phyloP scores from a whole-genome alignment of 2,329 filamentous ascomycete genomes.

The Diatrype stigma region DNA sequence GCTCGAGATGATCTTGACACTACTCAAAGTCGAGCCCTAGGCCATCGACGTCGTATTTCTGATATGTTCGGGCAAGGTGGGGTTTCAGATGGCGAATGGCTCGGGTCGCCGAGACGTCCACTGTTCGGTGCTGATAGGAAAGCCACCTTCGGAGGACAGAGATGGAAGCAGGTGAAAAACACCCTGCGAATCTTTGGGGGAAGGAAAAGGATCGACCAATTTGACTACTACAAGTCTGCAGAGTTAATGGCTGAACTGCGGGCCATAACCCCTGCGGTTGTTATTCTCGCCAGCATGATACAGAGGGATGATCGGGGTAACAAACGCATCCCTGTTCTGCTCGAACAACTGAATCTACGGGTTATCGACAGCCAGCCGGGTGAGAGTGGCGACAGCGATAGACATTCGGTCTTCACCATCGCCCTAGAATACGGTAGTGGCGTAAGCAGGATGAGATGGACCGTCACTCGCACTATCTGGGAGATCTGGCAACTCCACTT shows the following conservation, averaged over 20 bases:
- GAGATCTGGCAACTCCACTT: conserved; percentile 92
- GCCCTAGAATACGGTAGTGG: conserved; percentile 96
- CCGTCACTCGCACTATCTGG: conserved; percentile 77
- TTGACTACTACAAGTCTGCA: conserved; percentile 92
- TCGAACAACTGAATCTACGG: conserved; percentile 88
- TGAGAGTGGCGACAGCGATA: conserved; percentile 54
- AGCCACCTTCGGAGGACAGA: conserved; percentile 71
- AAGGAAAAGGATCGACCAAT: conserved; percentile 78
- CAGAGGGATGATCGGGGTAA: conserved; percentile 95
- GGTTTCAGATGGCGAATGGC: conserved; percentile 58
- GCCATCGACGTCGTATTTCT: conserved; percentile 63
- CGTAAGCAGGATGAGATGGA: conserved; percentile 94
- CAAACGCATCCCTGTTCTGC: conserved; percentile 86
- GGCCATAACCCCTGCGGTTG: conserved; percentile 84
- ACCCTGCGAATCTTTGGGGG: conserved; percentile 69
- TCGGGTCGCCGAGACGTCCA: conserved; percentile 47
- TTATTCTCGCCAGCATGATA: conserved; percentile 96
- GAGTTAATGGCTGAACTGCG: conserved; percentile 94
- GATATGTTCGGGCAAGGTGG: conserved; percentile 61
- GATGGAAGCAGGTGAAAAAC: conserved; percentile 91
- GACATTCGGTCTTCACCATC: conserved; percentile 85
- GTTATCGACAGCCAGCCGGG: conserved; percentile 75
- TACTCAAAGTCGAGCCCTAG: conserved; percentile 51
- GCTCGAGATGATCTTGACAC: conserved; percentile 50
- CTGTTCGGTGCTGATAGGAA: conserved; percentile 64